Conservation (phyloP, 805 yeast genomes). For the Candida palmyrensis region DNA sequence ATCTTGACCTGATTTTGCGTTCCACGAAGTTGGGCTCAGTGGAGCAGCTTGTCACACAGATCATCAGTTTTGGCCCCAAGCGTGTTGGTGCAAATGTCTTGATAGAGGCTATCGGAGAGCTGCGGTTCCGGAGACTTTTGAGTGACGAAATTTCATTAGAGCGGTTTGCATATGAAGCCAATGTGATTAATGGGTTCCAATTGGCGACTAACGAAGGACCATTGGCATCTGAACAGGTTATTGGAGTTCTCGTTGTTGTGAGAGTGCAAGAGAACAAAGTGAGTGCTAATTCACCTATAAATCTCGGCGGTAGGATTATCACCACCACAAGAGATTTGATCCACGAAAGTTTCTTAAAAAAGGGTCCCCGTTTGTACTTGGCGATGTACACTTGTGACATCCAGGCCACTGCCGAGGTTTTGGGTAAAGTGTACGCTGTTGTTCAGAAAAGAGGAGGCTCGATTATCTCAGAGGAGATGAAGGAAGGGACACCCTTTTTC, state of each 20-base stretch:
- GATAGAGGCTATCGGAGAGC: constrained; percentile 41
- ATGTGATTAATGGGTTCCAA: constrained; percentile 79
- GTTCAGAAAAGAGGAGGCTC: constrained; percentile 84
- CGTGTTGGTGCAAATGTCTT: constrained; percentile 71
- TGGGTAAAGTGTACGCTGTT: constrained; percentile 94
- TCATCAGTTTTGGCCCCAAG: constrained; percentile 74
- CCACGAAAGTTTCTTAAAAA: constrained; percentile 62
- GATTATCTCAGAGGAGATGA: constrained; percentile 88
- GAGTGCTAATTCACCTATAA: no score
- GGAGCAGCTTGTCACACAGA: constrained; percentile 21
- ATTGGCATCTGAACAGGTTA: constrained; percentile 78
- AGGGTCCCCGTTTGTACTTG: constrained; percentile 86
- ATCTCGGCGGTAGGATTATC: constrained; percentile 67
- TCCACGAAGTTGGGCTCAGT: constrained; percentile 12
- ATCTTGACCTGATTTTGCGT: constrained; percentile 7
- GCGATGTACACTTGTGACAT: constrained; percentile 94
- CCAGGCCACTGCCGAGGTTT: constrained; percentile 89
- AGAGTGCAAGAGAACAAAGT: constrained; percentile 22
- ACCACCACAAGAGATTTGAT: constrained; percentile 69
- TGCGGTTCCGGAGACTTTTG: constrained; percentile 26
- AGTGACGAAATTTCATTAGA: constrained; percentile 6
- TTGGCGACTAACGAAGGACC: constrained; percentile 84
- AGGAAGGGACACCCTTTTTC: constrained; percentile 97
- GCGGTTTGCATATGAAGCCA: constrained; percentile 45
- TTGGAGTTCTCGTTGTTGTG: constrained; percentile 63